Evolutionary conservation across 2,329 filamentous ascomycete genomes (phyloP).

Genomic region (Cadophora gregata): DNA sequence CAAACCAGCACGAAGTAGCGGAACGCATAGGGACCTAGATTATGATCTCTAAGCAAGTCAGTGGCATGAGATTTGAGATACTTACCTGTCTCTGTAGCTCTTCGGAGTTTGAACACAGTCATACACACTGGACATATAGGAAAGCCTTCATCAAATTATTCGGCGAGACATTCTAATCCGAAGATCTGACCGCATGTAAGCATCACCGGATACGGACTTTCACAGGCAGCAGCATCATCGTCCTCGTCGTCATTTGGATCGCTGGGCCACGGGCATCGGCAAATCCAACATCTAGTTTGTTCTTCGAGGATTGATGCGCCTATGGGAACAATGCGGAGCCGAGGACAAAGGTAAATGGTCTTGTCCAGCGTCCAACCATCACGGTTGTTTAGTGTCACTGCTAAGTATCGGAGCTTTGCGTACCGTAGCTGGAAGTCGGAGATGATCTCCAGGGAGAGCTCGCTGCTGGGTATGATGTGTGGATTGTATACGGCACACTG

Average conservation of each 20-base stretch:
- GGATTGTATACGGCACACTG: not conserved
- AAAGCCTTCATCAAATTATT: not conserved
- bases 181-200: not conserved
- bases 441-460: not conserved
- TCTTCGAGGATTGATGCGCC: not conserved
- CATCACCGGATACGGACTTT: not conserved
- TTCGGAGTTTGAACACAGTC: no score
- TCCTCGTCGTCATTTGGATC: not conserved
- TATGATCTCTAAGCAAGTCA: not conserved
- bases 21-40: not conserved
- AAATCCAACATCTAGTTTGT: not conserved
- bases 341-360: not conserved
- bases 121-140: not conserved
- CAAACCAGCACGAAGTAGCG: not conserved
- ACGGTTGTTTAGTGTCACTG: not conserved
- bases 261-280: not conserved
- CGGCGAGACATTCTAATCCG: not conserved
- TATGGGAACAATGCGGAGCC: not conserved
- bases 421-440: not conserved
- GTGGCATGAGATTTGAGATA: not conserved
- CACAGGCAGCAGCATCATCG: not conserved
- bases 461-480: not conserved
- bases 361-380: not conserved
- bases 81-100: no score
- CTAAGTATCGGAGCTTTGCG: not conserved